These are phyloP conservation scores for Calonectria leucothoes DNA, from an alignment of 2,329 filamentous ascomycete genomes.

Conservation along the genomic window DNA sequence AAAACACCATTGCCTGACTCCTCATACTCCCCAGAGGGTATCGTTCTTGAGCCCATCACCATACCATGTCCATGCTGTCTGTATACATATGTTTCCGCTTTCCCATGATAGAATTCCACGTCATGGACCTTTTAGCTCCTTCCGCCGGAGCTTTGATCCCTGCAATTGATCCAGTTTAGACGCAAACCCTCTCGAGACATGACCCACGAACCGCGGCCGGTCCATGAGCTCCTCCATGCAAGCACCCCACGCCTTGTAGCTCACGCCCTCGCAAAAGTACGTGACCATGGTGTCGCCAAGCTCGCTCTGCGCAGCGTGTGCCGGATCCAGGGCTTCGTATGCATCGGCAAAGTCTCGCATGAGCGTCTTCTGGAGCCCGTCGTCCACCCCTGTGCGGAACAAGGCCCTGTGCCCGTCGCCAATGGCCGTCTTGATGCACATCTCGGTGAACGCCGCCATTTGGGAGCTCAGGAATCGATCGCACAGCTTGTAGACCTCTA, in stretches of 20 bases:
- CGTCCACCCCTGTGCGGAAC: slow-evolving; percentile 41
- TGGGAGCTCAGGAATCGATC: slow-evolving; percentile 47
- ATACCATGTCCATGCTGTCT: neutral
- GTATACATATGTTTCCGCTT: neutral
- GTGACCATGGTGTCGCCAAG: slow-evolving; percentile 41
- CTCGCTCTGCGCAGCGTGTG: slow-evolving; percentile 35
- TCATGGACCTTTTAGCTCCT: slow-evolving; percentile 42
- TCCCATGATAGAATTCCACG: neutral
- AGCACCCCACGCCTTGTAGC: slow-evolving; percentile 41
- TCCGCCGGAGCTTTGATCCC: slow-evolving; percentile 42
- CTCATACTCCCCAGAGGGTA: neutral
- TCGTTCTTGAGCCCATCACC: neutral
- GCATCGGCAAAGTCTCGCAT: slow-evolving; percentile 50
- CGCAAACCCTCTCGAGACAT: slow-evolving; percentile 47
- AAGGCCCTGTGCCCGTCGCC: slow-evolving; percentile 48
- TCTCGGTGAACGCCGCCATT: slow-evolving; percentile 45
- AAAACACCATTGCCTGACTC: neutral
- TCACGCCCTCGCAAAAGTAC: slow-evolving; percentile 49
- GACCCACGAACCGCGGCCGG: slow-evolving; percentile 44
- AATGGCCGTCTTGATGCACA: slow-evolving; percentile 45
- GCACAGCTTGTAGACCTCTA: slow-evolving; percentile 52
- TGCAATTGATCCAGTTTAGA: slow-evolving; percentile 41
- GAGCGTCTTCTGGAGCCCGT: slow-evolving; percentile 42
- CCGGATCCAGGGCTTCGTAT: slow-evolving; percentile 45
- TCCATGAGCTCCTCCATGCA: slow-evolving; percentile 40